Evolutionary conservation across 1,284 basidiomycete species (phyloP).

Genomic region (Pterulicium gracile): DNA sequence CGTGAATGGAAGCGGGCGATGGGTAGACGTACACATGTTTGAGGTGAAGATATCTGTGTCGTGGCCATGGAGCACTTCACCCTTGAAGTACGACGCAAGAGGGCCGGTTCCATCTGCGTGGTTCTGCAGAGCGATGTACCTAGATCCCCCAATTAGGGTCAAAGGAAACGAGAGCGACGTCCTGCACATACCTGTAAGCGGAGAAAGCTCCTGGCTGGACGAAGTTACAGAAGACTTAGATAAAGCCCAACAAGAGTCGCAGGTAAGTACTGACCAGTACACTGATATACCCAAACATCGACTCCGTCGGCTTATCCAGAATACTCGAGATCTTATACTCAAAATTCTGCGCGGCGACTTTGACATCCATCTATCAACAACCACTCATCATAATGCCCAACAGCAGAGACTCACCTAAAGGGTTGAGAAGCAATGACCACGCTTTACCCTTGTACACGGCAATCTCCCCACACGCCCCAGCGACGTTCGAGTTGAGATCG

Average conservation of each 20-base stretch:
- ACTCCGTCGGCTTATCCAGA: slow-evolving; percentile 91
- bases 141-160: too few species aligned
- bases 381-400: slow-evolving; percentile 7
- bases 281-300: slow-evolving; percentile 82
- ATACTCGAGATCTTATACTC: slow-evolving; percentile 93
- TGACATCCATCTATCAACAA: background rate
- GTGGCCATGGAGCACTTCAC: slow-evolving; percentile 82
- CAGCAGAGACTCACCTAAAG: slow-evolving; percentile 47
- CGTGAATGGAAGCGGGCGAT: slow-evolving; percentile 1
- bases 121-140: slow-evolving; percentile 89
- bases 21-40: slow-evolving; percentile 64
- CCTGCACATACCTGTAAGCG: slow-evolving; percentile 63
- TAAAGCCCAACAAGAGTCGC: background rate
- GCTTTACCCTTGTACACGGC: slow-evolving; percentile 85
- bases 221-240: slow-evolving; percentile 5
- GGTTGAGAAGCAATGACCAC: slow-evolving; percentile 76
- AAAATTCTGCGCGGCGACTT: slow-evolving; percentile 90
- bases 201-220: slow-evolving; percentile 88
- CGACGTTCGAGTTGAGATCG: slow-evolving; percentile 87
- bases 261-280: slow-evolving; percentile 9
- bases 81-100: slow-evolving; percentile 93
- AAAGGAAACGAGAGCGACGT: background rate
- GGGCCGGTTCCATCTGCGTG: slow-evolving; percentile 81
- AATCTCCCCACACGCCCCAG: slow-evolving; percentile 93
- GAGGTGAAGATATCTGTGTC: slow-evolving; percentile 95